Base-by-base conservation (phyloP, 768 basidiomycete genomes). In the Hypholoma fasciculare region DNA sequence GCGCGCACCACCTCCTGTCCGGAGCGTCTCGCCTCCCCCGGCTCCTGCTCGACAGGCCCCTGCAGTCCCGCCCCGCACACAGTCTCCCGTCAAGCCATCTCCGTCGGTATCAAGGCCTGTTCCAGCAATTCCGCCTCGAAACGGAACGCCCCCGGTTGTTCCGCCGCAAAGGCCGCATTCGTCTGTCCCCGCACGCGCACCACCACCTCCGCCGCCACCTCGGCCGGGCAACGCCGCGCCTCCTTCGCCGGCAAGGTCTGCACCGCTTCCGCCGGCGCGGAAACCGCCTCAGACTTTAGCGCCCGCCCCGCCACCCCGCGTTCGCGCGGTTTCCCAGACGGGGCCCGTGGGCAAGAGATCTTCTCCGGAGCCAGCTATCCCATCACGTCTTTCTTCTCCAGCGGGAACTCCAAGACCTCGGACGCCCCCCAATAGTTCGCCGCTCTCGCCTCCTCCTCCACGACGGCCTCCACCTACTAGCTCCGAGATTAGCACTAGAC, bases 241-340 rank as follows among this genome's bases (percentile, higher is more conserved):
- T 36, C 63, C 61, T 7, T 59, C 72, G 1, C 70, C 70, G 27
- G 65, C 63, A 4, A 71, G 77, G 57, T 62, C 59, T 20, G 71
- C 68, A 13, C 79, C 79, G 20, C 75, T 71, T 12, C 78, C 76
- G 7, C 79, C 78, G 42, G 65, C 67, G 13, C 76, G 81, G n/a
- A 79, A 73, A 47, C 65, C 64, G 5, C 73, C 67, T 14, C 51
- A 65, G 2, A 46, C 53, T 3, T 54, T 64, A 50, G 70, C 72
- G 7, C 63, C 71, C 16, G 67, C 73, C n/a, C 69, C 70, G 23
- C 74, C 77, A 16, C 67, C 72, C 37, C 65, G 71, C 34, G 53
- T 60, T 30, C 61, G 67, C 27, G 64, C 70, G 37, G 62, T 67
- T 6, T 65, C 70, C 9, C 66, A 70, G 39, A 52, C 63, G 19